Base-by-base conservation (phyloP, 306 rosid genomes). In the Inga oerstediana region DNA sequence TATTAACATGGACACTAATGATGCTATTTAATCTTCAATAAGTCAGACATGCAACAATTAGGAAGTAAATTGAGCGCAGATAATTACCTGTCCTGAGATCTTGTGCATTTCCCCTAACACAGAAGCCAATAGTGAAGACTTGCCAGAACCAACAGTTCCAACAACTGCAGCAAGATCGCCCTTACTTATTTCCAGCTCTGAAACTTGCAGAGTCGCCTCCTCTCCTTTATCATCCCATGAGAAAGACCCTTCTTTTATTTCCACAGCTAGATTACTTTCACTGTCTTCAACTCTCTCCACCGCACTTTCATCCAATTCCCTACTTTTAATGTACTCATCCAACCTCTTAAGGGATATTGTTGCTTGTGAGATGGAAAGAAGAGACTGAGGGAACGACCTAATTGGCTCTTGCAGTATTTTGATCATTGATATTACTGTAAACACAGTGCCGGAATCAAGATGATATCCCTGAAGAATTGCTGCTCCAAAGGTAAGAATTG, bases 401-500 rank as follows among this genome's bases (percentile, higher is more conserved):
- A 27, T 8, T 13, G 68, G 68, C 13, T 62, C 68, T 27, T 62
- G 68, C 68, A 62, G 37, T 62, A 27, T 62, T 62, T 62, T 62
- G 37, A 62, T 62, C 68, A 27, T 35, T 24, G 68, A 27, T 16
- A 27, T 62, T 4, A 62, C 68, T 11, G 39, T 62, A 27, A 62
- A 62, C 37, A 62, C 68, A 27, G 39, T 62, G 39, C 68, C 37
- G 13, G 68, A 2, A 27, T 62, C 68, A 62, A 62, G 37, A 62
- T 5, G 16, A 27, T 24, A 62, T 4, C 37, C 37, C 68, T 27
- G 68, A 62, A 62, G 35, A 62, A 62, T 62, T 62, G 68, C 37
- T 62, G 39, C 68, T 62, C 68, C 68, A 62, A 62, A 62, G 68
- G 68, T 62, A 62, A 62, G 68, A 62, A 62, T 15, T 62, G 68